These are phyloP conservation scores for Colletotrichum tamarilloi DNA, from an alignment of 2,329 filamentous ascomycete genomes.

Conservation along the genomic window DNA sequence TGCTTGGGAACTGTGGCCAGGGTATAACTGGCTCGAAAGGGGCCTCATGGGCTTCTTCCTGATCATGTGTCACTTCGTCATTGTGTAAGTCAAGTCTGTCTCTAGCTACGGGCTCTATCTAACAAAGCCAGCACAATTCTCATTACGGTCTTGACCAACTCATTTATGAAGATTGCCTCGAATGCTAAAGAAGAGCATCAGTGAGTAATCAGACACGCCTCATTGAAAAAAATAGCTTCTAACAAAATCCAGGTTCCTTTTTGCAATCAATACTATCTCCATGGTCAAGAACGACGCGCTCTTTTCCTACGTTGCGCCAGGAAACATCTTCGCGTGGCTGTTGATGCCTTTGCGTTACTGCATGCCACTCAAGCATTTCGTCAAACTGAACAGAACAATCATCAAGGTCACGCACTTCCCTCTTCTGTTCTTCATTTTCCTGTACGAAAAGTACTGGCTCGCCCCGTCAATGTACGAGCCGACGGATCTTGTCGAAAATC, in stretches of 20 bases:
- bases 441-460: conserved; percentile 86
- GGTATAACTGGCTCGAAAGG: conserved; percentile 83
- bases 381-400: conserved; percentile 86
- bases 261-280: conserved; percentile 95
- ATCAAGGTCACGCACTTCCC: conserved; percentile 95
- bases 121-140: conserved; percentile 75
- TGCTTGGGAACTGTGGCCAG: conserved; percentile 89
- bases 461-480: conserved; percentile 82
- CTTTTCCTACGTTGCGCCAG: conserved; percentile 92
- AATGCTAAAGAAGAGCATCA: conserved; percentile 94
- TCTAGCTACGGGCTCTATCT: background rate
- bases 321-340: conserved; percentile 91
- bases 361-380: conserved; percentile 83
- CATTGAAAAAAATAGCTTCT: conserved; percentile 3
- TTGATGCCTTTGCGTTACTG: conserved; percentile 84
- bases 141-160: conserved; percentile 95
- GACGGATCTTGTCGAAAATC: conserved; percentile 85
- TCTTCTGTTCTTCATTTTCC: conserved; percentile 84
- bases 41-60: conserved; percentile 83
- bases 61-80: conserved; percentile 94
- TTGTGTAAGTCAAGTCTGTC: conserved; percentile 67
- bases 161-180: conserved; percentile 93
- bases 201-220: conserved; percentile 47
- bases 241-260: conserved; percentile 72
- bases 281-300: conserved; percentile 98